Evolutionary conservation across 139 green algal genomes (phyloP).

Genomic region (Micractinium sp.): DNA sequence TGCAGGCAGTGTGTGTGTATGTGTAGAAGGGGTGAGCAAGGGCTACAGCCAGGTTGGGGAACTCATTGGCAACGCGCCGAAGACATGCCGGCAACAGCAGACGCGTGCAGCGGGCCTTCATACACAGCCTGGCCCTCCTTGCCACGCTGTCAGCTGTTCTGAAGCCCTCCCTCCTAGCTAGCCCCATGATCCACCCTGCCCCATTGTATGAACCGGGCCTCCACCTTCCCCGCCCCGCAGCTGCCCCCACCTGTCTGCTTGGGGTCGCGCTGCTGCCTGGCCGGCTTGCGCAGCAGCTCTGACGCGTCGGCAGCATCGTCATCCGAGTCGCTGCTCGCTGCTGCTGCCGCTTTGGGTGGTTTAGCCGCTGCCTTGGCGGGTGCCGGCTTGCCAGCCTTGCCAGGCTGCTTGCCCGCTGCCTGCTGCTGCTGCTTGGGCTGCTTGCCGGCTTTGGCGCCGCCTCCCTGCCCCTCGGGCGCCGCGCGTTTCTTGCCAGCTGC

Average conservation of each 20-base stretch:
- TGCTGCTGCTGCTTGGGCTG: neutral
- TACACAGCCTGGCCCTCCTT: neutral
- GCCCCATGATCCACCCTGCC: neutral
- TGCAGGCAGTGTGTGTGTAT: neutral
- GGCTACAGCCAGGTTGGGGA: neutral
- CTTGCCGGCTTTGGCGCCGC: neutral
- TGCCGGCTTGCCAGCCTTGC: neutral
- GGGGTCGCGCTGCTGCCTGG: constrained; percentile 18
- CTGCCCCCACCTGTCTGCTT: constrained; percentile 9
- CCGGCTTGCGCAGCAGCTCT: constrained; percentile 7
- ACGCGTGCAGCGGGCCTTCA: neutral
- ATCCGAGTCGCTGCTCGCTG: neutral
- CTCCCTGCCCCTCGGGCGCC: neutral
- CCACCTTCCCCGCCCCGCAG: neutral
- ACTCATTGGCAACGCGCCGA: neutral
- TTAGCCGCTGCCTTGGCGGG: neutral
- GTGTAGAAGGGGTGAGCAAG: neutral
- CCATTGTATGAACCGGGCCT: neutral
- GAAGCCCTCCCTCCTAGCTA: neutral
- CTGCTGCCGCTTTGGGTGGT: neutral
- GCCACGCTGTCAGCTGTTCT: neutral
- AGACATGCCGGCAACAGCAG: neutral
- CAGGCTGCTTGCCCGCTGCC: neutral
- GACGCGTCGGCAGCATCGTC: constrained; percentile 14
- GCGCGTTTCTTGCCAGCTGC: neutral